These are phyloP conservation scores for Populus ilicifolia DNA, from an alignment of 345 rosid species.

Conservation along the genomic window DNA sequence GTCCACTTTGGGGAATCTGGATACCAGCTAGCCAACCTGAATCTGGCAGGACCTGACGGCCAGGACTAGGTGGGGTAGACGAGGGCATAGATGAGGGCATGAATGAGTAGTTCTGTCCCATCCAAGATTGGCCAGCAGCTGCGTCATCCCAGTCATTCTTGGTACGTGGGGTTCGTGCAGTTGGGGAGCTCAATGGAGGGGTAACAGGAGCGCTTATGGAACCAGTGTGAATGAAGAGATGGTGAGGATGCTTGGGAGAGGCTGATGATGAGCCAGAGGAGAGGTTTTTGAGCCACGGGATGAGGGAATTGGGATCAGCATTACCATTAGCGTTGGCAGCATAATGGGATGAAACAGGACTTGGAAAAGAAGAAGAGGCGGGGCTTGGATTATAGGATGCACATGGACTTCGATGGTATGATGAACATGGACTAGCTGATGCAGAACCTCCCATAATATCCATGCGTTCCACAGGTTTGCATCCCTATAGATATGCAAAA, in stretches of 20 bases:
- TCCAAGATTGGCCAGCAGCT: conserved; percentile 46
- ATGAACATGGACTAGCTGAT: conserved; percentile 71
- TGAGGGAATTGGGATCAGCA: conserved; percentile 68
- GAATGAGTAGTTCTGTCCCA: conserved; percentile 46
- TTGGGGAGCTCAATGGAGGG: conserved; percentile 95
- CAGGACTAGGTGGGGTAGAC: conserved; percentile 97
- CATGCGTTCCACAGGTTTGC: conserved; percentile 77
- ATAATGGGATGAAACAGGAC: conserved; percentile 73
- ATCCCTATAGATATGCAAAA: conserved; percentile 51
- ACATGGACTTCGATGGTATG: conserved; percentile 73
- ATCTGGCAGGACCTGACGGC: conserved; percentile 67
- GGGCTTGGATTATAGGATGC: conserved; percentile 89
- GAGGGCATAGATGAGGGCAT: conserved; percentile 45
- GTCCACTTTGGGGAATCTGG: conserved; percentile 64
- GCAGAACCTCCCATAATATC: conserved; percentile 72
- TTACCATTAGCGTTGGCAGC: conserved; percentile 45
- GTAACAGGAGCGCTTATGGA: conserved; percentile 99
- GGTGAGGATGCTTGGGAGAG: conserved; percentile 65
- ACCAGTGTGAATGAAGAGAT: conserved; percentile 67
- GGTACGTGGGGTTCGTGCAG: conserved; percentile 67
- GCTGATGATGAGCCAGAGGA: conserved; percentile 87
- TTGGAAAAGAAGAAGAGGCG: conserved; percentile 78
- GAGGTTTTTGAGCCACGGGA: conserved; percentile 93
- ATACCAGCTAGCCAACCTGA: conserved; percentile 85
- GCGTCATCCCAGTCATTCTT: conserved; percentile 65